phyloP scores from a whole-genome alignment of 2,329 filamentous ascomycete genomes.

The Cladorrhinum sp. region DNA sequence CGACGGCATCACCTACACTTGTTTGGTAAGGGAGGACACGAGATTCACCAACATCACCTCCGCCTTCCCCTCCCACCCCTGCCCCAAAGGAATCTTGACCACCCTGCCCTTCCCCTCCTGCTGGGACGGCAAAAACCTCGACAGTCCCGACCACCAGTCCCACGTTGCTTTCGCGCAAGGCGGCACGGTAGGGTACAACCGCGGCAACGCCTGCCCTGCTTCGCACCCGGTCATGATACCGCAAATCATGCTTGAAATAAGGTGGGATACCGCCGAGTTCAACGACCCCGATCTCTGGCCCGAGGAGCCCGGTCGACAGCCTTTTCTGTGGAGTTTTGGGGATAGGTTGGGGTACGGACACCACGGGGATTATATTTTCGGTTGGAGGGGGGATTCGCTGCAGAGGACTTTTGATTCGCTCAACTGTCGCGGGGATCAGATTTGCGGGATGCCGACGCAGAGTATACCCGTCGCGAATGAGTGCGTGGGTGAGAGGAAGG shows the following conservation, averaged over 20 bases:
- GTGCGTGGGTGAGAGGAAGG: constrained; percentile 2
- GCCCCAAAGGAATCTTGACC: constrained; percentile 40
- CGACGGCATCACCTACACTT: constrained; percentile 37
- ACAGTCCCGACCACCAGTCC: constrained; percentile 47
- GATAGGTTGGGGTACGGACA: constrained; percentile 10
- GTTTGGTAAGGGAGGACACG: constrained; percentile 38
- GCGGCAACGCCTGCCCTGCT: constrained; percentile 24
- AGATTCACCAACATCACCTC: constrained; percentile 38
- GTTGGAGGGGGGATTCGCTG: constrained; percentile 12
- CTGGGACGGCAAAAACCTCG: constrained; percentile 60
- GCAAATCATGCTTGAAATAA: neutral
- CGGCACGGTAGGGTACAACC: constrained; percentile 32
- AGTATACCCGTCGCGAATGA: constrained; percentile 2
- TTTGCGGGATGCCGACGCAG: constrained; percentile 6
- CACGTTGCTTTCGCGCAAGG: constrained; percentile 38
- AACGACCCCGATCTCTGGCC: neutral
- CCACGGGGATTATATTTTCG: constrained; percentile 14
- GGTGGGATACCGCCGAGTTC: constrained; percentile 12
- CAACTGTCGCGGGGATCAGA: no score
- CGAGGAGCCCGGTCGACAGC: constrained; percentile 9
- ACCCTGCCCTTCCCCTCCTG: constrained; percentile 45
- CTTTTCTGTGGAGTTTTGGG: constrained; percentile 18
- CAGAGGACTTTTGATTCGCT: neutral
- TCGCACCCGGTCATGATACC: constrained; percentile 16
- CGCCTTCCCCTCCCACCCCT: constrained; percentile 38